A percentile compares a stretch with the other conserved stretches of the same genome.
Evolutionary conservation across 306 rosid species (phyloP).

Genomic region (Malus sieversii): DNA sequence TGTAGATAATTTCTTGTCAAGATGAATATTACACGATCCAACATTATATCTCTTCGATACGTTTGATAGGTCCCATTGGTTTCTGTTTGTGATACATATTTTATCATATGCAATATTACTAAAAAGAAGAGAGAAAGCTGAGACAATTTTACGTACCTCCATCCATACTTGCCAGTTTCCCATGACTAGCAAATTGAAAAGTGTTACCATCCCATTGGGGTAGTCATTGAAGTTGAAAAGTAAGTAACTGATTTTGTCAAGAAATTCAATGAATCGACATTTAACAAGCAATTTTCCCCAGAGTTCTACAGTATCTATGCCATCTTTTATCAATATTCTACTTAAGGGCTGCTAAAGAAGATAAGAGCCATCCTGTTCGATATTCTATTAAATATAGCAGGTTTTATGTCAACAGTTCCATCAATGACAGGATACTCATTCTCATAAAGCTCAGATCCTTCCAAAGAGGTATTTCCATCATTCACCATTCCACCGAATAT

Average conservation of each 20-base stretch:
- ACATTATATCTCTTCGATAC: no score
- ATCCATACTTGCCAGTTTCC: slow-evolving; percentile 76
- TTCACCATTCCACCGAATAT: slow-evolving; percentile 86
- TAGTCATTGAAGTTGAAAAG: slow-evolving; percentile 91
- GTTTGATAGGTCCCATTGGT: no score
- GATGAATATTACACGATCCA: no score
- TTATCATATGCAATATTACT: background rate
- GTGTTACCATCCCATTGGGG: slow-evolving; percentile 98
- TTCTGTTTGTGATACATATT: no score
- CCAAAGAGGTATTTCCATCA: slow-evolving; percentile 69
- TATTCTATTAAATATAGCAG: background rate
- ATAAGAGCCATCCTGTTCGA: background rate
- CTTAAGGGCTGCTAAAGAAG: background rate
- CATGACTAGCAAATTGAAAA: slow-evolving; percentile 84
- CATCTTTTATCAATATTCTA: background rate
- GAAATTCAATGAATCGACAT: slow-evolving; percentile 26
- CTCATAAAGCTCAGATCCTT: slow-evolving; percentile 57
- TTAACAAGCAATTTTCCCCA: background rate
- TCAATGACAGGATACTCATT: slow-evolving; percentile 67
- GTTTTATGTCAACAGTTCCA: background rate
- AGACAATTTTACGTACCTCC: slow-evolving; percentile 47
- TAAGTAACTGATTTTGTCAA: slow-evolving; percentile 77
- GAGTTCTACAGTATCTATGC: background rate
- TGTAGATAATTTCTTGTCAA: no score
- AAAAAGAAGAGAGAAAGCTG: background rate